These are phyloP conservation scores for Dacryopinax primogenitus DNA, from an alignment of 768 basidiomycete genomes.

Conservation along the genomic window DNA sequence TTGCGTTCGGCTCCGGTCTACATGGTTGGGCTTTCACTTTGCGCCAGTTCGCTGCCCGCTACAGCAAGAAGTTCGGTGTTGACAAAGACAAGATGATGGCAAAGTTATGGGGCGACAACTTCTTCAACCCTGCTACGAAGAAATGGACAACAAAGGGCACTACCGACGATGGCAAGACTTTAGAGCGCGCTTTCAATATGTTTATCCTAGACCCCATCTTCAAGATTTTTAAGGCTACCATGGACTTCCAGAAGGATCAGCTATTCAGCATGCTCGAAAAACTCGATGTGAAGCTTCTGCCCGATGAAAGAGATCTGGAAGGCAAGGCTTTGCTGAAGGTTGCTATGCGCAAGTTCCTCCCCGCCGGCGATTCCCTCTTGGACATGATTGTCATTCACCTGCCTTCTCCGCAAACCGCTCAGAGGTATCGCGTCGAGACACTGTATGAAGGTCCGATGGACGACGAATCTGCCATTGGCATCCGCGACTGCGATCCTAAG, in stretches of 20 bases:
- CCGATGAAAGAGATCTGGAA: slow-evolving; percentile 85
- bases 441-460: slow-evolving; percentile 99
- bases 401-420: slow-evolving; percentile 92
- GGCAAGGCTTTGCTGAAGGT: slow-evolving; percentile 93
- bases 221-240: slow-evolving; percentile 94
- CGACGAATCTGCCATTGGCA: slow-evolving; percentile 96
- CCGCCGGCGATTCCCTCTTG: slow-evolving; percentile 93
- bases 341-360: slow-evolving; percentile 98
- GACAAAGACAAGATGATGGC: slow-evolving; percentile 97
- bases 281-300: slow-evolving; percentile 79
- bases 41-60: slow-evolving; percentile 87
- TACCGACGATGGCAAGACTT: slow-evolving; percentile 72
- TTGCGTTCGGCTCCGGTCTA: slow-evolving; percentile 97
- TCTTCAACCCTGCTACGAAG: slow-evolving; percentile 89
- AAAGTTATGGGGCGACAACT: slow-evolving; percentile 99
- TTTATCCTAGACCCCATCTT: slow-evolving; percentile 99
- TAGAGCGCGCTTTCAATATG: slow-evolving; percentile 96
- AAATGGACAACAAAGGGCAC: slow-evolving; percentile 82
- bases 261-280: slow-evolving; percentile 80
- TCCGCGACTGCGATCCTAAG: slow-evolving; percentile 94
- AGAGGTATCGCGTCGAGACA: slow-evolving; percentile 97
- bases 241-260: slow-evolving; percentile 97
- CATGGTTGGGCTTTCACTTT: slow-evolving; percentile 99
- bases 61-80: slow-evolving; percentile 98
- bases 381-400: slow-evolving; percentile 99